These are phyloP conservation scores for Chalara sp. DNA, from an alignment of 2,329 filamentous ascomycete genomes.

Conservation along the genomic window DNA sequence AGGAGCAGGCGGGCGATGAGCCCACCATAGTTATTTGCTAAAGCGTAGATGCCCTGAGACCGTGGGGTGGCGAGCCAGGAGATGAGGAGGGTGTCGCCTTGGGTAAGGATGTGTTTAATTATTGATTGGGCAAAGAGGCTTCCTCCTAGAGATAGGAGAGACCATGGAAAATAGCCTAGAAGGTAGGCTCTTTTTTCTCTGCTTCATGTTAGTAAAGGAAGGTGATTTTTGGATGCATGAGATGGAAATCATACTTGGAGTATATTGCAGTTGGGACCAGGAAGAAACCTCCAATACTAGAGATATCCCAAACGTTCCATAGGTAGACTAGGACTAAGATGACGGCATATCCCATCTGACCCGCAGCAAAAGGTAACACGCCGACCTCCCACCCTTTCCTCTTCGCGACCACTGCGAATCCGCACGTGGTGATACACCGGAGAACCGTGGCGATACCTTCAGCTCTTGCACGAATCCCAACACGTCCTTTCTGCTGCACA, in stretches of 20 bases:
- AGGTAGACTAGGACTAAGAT: slow-evolving; percentile 66
- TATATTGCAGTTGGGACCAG: slow-evolving; percentile 46
- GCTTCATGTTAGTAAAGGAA: slow-evolving; percentile 1
- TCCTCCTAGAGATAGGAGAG: slow-evolving; percentile 65
- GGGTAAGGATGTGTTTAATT: slow-evolving; percentile 88
- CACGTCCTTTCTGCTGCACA: slow-evolving; percentile 73
- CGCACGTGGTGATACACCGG: slow-evolving; percentile 71
- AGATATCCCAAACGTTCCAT: slow-evolving; percentile 50
- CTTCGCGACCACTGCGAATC: slow-evolving; percentile 58
- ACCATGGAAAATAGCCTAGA: slow-evolving; percentile 50
- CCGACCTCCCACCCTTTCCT: slow-evolving; percentile 50
- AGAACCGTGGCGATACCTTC: slow-evolving; percentile 77
- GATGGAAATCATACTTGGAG: slow-evolving; percentile 18
- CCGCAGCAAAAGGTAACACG: slow-evolving; percentile 81
- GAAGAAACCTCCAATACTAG: slow-evolving; percentile 57
- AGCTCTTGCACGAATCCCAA: slow-evolving; percentile 71
- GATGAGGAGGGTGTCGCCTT: slow-evolving; percentile 88
- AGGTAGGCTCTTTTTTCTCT: slow-evolving; percentile 17
- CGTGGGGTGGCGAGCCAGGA: slow-evolving; percentile 67
- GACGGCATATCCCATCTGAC: slow-evolving; percentile 71
- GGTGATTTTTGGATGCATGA: neutral
- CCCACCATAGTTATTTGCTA: slow-evolving; percentile 92
- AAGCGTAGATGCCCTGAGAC: slow-evolving; percentile 84
- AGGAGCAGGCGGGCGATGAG: slow-evolving; percentile 83
- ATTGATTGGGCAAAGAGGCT: slow-evolving; percentile 83